phyloP scores from a whole-genome alignment of 805 yeast species.

The Grigorovia transvaalensis region DNA sequence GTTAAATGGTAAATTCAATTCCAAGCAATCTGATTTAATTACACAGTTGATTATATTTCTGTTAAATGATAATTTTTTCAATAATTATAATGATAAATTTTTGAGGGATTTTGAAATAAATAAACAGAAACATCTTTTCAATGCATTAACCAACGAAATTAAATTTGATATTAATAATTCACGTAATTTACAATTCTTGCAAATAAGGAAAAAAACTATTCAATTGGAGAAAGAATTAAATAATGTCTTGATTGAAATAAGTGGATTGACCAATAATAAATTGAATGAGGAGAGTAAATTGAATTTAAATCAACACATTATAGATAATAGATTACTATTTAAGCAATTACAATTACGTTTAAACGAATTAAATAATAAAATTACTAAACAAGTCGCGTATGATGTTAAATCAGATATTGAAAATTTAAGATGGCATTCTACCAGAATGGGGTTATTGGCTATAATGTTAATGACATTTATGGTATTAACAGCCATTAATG shows the following conservation, averaged over 20 bases:
- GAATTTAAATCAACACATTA: conserved; percentile 75
- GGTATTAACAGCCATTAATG: conserved; percentile 43
- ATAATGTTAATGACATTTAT: conserved; percentile 55
- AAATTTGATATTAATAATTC: conserved; percentile 65
- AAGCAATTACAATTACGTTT: conserved; percentile 57
- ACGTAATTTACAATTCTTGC: conserved; percentile 56
- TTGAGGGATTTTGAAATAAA: conserved; percentile 54
- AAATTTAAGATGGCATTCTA: conserved; percentile 83
- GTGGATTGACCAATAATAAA: conserved; percentile 46
- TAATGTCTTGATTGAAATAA: conserved; percentile 64
- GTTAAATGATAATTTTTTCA: conserved; percentile 32
- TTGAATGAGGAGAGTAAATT: conserved; percentile 71
- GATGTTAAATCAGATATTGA: conserved; percentile 83
- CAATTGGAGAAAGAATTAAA: conserved; percentile 63
- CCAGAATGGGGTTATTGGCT: conserved; percentile 77
- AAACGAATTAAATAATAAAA: conserved; percentile 77
- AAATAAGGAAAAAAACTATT: conserved; percentile 34
- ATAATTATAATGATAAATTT: conserved; percentile 30
- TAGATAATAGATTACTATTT: conserved; percentile 69
- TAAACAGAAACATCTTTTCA: conserved; percentile 79
- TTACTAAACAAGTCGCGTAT: conserved; percentile 69
- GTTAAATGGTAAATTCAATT: conserved; percentile 13
- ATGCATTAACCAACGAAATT: conserved; percentile 85
- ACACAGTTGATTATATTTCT: conserved; percentile 26
- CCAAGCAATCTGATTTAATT: conserved; percentile 17